phyloP scores from a whole-genome alignment of 2,329 filamentous ascomycete species.

The Bipolaris cookei region DNA sequence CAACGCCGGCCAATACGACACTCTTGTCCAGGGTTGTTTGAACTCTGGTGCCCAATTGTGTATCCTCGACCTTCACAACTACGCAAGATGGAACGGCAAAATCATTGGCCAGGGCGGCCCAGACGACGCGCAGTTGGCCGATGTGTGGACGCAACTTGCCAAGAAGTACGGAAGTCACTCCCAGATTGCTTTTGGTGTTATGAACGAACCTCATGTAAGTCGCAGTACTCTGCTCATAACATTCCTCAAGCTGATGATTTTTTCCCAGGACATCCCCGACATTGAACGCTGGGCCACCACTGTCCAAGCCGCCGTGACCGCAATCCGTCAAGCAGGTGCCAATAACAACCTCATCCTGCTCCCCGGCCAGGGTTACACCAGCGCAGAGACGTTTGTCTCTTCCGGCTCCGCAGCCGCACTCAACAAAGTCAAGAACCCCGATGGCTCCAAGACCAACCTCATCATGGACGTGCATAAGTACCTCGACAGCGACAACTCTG shows the following conservation, averaged over 20 bases:
- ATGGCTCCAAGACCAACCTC: conserved; percentile 63
- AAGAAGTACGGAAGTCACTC: conserved; percentile 62
- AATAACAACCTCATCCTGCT: conserved; percentile 67
- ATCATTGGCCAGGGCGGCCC: conserved; percentile 72
- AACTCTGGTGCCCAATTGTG: conserved; percentile 61
- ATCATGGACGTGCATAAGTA: conserved; percentile 55
- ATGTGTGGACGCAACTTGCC: conserved; percentile 63
- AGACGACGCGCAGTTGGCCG: conserved; percentile 63
- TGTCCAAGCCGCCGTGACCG: conserved; percentile 68
- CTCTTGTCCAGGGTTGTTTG: conserved; percentile 63
- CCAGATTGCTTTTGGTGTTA: conserved; percentile 68
- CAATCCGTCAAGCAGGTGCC: conserved; percentile 70
- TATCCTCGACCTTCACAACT: conserved; percentile 62
- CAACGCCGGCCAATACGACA: conserved; percentile 59
- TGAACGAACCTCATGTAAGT: conserved; percentile 69
- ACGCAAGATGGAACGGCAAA: conserved; percentile 63
- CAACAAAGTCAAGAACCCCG: conserved; percentile 62
- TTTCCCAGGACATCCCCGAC: conserved; percentile 10
- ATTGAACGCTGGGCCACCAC: conserved; percentile 61
- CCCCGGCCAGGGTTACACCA: conserved; percentile 66
- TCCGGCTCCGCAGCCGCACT: conserved; percentile 54
- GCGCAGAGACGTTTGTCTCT: conserved; percentile 30
- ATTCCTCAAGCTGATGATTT: conserved; percentile 20
- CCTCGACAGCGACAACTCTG: conserved; percentile 50
- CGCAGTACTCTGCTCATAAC: conserved; percentile 53